Conservation (phyloP, 2,329 filamentous ascomycete genomes). For the Aspergillus fructus region DNA sequence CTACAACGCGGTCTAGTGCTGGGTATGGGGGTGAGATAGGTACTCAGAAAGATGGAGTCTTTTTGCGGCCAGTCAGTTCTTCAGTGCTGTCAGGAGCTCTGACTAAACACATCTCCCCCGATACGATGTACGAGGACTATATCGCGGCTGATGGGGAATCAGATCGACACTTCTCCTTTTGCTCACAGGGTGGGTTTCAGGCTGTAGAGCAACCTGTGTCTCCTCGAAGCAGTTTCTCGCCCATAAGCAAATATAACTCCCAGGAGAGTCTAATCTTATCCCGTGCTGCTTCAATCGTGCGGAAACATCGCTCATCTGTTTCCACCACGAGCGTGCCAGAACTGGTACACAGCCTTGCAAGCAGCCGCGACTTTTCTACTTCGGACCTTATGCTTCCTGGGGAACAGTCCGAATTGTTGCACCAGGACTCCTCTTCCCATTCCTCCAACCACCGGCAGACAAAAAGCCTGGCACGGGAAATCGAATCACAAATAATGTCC, state of each 20-base stretch:
- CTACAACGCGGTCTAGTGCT: constrained; percentile 30
- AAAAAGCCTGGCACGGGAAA: constrained; percentile 37
- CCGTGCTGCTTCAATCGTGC: constrained; percentile 46
- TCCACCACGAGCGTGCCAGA: constrained; percentile 49
- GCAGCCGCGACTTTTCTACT: constrained; percentile 39
- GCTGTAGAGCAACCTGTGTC: constrained; percentile 41
- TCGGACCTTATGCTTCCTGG: constrained; percentile 24
- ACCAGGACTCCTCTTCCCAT: constrained; percentile 23
- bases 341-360: constrained; percentile 41
- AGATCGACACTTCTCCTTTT: constrained; percentile 49
- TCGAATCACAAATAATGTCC: constrained; percentile 30
- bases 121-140: constrained; percentile 42
- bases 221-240: constrained; percentile 50
- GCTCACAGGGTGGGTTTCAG: constrained; percentile 41
- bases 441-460: constrained; percentile 34
- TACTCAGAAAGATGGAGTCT: constrained; percentile 23
- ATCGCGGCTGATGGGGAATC: constrained; percentile 45
- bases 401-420: constrained; percentile 17
- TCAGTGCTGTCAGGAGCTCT: constrained; percentile 30
- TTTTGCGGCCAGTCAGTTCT: constrained; percentile 33
- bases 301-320: constrained; percentile 48
- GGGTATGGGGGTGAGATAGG: constrained; percentile 29
- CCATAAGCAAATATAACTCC: constrained; percentile 57
- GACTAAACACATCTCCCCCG: constrained; percentile 33
- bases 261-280: constrained; percentile 57